Evolutionary conservation across 192 early-diverging fungal species (phyloP), one percentile per base, ranked within the genome.

Genomic region (Irineochytrium annulatum): DNA sequence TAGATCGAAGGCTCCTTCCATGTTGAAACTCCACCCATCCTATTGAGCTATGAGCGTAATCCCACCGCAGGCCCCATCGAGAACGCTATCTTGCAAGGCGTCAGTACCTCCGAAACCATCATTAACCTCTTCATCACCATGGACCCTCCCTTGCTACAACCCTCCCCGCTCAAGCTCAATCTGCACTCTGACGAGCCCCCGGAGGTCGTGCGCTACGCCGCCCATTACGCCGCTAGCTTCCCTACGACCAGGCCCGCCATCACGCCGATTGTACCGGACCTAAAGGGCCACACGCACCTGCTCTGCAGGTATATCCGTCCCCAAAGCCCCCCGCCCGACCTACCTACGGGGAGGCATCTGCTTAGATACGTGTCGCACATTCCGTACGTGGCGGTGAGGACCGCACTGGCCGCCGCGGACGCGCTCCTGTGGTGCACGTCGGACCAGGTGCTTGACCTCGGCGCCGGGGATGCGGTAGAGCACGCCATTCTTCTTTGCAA

Each of bases 401-500:
- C 67, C 0, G 67, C 70, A 6, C 69, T 79, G 43, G 48, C 59
- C 14, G 68, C 62, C 4, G 53, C 22, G n/a, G 59, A 62, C 31
- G 59, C 59, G 5, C 35, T 34, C 22, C 48, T 76, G 8, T 78
- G 72, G 69, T 35, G 68, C 1, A 83, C 78, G 0, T 60, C 69
- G 3, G 70, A 83, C 33, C 75, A 83, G 58, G 56, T 83, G 53
- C 46, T 83, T 39, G 65, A 76, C 8, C 39, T 83, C 20, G 70
- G 75, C 0, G 75, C 77, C 24, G 81, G 70, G 11, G 80, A 76
- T 37, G 46, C 39, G 8, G 65, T 69, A 3, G 81, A 83, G 57
- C 81, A 81, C 55, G 79, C 81, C 1, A 73, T 83, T 24, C 44
- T 83, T 37, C 56, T 83, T 19, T 78, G 76, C 57, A 82, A 83